Base-by-base conservation (phyloP, 2,329 filamentous ascomycete genomes). In the Ophiostoma piceae region DNA sequence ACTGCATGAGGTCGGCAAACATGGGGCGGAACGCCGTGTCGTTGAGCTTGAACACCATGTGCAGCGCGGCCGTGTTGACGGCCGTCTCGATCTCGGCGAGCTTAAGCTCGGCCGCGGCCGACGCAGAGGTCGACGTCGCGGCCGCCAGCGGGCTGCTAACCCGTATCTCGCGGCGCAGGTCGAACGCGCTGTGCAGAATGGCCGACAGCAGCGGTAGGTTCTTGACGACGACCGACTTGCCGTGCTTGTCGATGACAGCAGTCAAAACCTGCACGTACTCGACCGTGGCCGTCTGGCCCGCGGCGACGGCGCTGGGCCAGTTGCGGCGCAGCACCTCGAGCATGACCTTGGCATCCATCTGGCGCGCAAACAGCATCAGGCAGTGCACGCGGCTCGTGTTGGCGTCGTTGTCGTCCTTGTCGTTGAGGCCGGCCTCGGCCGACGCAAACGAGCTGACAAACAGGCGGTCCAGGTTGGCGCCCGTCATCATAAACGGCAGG, bases 31-130 rank as follows among this genome's bases (percentile, higher is more conserved):
- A 99, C 0, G 91, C 88, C 0, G 91, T 89, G 77, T 99, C 95
- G 80, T 97, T 98, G 72, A 99, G 86, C 83, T 98, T 98, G 82
- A 96, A 92, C 69, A 97, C 91, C 88, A 97, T 95, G 79, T 92
- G 91, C 71, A 99, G 86, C 0, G 89, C 87, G 14, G 90, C 87
- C 11, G 90, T 86, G 76, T 92, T 90, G 74, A 92, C 76, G 12
- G 83, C 82, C 1, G 82, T 80, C 77, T 96, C 92, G 14, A 92
- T 82, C 60, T 84, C 82, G 26, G 82, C 79, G 6, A 91, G 29
- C 62, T 57, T 66, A 14, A 47, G 37, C 19, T 19, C 19, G 6
- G 39, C 19, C 14, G 64, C 41, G 12, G 67, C 68, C 29, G 54
- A 22, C 9, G 54, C 54, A 16, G 57, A 12, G 57, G 11, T 32